Base-by-base conservation (phyloP, 768 basidiomycete species). In the Phylloporus rhodoxanthus region DNA sequence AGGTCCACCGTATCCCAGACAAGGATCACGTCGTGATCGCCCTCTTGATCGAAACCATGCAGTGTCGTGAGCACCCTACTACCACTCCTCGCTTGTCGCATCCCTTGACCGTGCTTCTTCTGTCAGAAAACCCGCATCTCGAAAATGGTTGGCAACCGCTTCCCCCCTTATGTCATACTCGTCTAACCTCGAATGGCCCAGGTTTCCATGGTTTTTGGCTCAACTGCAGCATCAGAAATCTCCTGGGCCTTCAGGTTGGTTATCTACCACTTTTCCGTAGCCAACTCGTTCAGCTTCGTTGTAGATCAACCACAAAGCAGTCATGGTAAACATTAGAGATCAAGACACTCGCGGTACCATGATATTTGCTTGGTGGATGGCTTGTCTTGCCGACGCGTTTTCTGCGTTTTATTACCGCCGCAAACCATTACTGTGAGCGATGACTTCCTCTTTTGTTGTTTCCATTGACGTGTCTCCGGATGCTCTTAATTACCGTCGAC, bases 311-410 rank as follows among this genome's bases (percentile, higher is more conserved):
- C 86, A 89, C 60, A 89, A 87, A 65, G 81, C 86, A 4, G 84
- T 84, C 32, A 82, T 87, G 72, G 75, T 78, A 9, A 80, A 75
- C 51, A 87, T 89, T 55, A 75, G 79, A 54, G 86, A 89, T 62
- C 75, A 80, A 34, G 88, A 90, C 59, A 81, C 75, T 43, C 80
- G 85, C 45, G 85, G 87, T 21, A 89, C 85, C 6, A 87, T 91
- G 84, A 85, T 88, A 45, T 92, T 91, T 61, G 85, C 91, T 1
- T 93, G 91, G 86, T 94, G 92, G 91, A 87, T 92, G 80, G 84
- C 91, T 8, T 88, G 85, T 66, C 72, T 92, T 40, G 76, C 80
- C 29, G 93, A 96, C 60, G 88, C 90, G 7, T 91, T 86, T 68
- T 80, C 81, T 23, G 79, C 89, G 26, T 82, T 82, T 28, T 92